Evolutionary conservation across 2,329 filamentous ascomycete species (phyloP), one percentile per base, ranked within the genome.

Genomic region (Neofusicoccum parvum): DNA sequence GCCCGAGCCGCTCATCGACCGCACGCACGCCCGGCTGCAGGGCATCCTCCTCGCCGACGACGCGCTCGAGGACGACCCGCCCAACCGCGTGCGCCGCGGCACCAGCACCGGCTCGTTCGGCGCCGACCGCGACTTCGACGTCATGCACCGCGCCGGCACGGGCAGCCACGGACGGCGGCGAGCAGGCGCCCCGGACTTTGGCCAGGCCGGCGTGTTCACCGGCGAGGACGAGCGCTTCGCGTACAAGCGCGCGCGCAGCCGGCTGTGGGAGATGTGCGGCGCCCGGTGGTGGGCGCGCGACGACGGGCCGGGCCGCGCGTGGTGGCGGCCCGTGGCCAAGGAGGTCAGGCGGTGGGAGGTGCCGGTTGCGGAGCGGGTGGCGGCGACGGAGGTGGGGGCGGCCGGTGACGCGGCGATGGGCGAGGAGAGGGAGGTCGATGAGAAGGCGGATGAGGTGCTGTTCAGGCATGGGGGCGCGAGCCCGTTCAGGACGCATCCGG

Each of bases 231-330:
- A 94, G 75, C 83, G 87, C 12, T 95, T 95, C 74, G 91, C 91
- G 0, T 94, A 92, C 70, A 92, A 92, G 76, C 83, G 92, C 27
- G 92, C 91, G 1, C 83, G 87, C 49, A 92, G 89, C 69, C 81
- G 92, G n/a, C 79, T 95, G 3, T 95, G 91, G 91, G 91, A 95
- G 78, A 87, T 95, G 74, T 94, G 91, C 75, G 87, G 90, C 17
- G 82, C 81, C 43, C 81, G 85, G 67, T 94, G 91, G 91, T 92
- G 92, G 80, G 83, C 83, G 2, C 79, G 90, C 53, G 80, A 78
- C 3, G 85, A 84, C 3, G 82, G 77, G 14, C 5, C 10, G 37
- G 37, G 37, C 5, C 10, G 14, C 3, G 37, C 39, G 7, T 94
- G 91, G 90, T 90, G 89, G 86, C 84, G 84, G 67, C 91, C 91